phyloP scores from a whole-genome alignment of 2,329 filamentous ascomycete species.

The Didymellaceae sp. region DNA sequence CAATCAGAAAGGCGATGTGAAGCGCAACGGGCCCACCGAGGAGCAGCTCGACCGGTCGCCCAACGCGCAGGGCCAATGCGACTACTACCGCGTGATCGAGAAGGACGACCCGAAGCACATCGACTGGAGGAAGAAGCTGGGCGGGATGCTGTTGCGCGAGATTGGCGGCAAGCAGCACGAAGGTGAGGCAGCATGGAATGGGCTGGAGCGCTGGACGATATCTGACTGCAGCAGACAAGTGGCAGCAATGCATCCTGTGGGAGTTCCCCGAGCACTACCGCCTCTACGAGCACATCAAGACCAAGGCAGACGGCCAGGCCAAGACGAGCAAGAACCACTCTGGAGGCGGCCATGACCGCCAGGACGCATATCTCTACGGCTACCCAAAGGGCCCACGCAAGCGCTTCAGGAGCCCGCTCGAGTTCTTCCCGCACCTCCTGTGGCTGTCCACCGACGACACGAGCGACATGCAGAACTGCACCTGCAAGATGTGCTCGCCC shows the following conservation, averaged over 20 bases:
- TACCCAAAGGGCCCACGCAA: slow-evolving; percentile 64
- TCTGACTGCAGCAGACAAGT: slow-evolving; percentile 36
- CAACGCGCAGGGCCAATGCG: slow-evolving; percentile 60
- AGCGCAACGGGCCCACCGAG: slow-evolving; percentile 60
- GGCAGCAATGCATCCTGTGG: slow-evolving; percentile 57
- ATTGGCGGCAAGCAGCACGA: slow-evolving; percentile 50
- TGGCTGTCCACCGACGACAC: slow-evolving; percentile 63
- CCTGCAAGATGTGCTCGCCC: slow-evolving; percentile 64
- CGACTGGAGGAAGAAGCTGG: slow-evolving; percentile 66
- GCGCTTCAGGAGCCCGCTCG: slow-evolving; percentile 63
- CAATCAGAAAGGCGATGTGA: slow-evolving; percentile 57
- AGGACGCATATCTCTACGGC: slow-evolving; percentile 67
- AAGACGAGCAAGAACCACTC: slow-evolving; percentile 59
- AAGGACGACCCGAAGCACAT: slow-evolving; percentile 60
- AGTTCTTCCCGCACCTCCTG: slow-evolving; percentile 66
- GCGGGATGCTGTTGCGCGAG: slow-evolving; percentile 63
- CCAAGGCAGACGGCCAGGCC: slow-evolving; percentile 55
- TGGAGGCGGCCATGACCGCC: slow-evolving; percentile 59
- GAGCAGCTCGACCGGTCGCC: slow-evolving; percentile 60
- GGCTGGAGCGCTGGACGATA: neutral
- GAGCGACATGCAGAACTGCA: slow-evolving; percentile 62
- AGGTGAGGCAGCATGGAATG: slow-evolving; percentile 21
- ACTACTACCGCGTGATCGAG: slow-evolving; percentile 61
- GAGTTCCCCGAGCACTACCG: slow-evolving; percentile 63
- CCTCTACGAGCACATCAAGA: slow-evolving; percentile 65